Percentiles rank a stretch among this genome's conserved stretches.
Conservation (phyloP, 164 flowering plant species). For the Dillenia suffruticosa region DNA sequence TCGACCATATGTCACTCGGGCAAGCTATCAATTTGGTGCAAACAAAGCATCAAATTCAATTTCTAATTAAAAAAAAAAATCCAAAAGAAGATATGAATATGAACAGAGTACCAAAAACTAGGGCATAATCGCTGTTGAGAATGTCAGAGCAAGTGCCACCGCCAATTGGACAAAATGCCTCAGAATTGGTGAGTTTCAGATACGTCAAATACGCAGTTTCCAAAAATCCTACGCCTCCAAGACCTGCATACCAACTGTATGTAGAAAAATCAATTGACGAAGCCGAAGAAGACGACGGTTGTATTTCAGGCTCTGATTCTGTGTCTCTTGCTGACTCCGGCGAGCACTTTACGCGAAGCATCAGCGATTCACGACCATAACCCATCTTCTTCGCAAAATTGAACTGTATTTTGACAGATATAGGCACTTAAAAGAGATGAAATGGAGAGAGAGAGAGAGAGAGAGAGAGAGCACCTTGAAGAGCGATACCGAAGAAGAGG, state of each 20-base stretch:
- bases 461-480: conserved; percentile 22
- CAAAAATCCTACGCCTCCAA: conserved; percentile 70
- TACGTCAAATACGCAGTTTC: conserved; percentile 86
- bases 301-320: conserved; percentile 11
- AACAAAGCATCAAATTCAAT: neutral
- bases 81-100: neutral
- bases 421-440: neutral
- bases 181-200: conserved; percentile 67
- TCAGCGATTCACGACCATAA: conserved; percentile 17
- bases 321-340: conserved; percentile 13
- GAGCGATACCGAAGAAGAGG: neutral
- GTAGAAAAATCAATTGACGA: conserved; percentile 29
- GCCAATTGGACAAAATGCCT: conserved; percentile 78
- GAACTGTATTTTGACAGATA: neutral
- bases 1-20: no score
- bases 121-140: conserved; percentile 79
- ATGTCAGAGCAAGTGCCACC: conserved; percentile 72
- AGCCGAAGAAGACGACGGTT: conserved; percentile 17
- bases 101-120: conserved; percentile 56
- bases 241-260: conserved; percentile 60
- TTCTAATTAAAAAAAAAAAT: neutral
- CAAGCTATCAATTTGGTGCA: no score
- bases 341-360: conserved; percentile 35
- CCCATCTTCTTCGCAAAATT: conserved; percentile 9
- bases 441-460: conserved; percentile 1